phyloP scores from a whole-genome alignment of 2,329 filamentous ascomycete species.

The Rhynchosporium graminicola region DNA sequence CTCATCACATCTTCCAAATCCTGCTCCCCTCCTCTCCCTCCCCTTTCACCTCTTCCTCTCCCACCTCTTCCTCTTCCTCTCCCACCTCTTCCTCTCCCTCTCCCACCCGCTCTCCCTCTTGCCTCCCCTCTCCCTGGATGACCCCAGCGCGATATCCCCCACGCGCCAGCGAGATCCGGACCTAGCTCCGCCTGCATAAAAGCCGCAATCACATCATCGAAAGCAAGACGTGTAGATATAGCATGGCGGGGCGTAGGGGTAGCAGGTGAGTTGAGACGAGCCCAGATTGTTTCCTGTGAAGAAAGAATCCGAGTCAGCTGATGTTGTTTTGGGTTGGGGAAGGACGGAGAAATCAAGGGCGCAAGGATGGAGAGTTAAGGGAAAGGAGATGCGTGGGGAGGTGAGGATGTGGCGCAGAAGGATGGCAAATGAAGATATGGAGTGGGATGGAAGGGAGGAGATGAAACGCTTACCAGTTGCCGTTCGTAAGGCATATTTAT shows the following conservation, averaged over 20 bases:
- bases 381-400: not conserved
- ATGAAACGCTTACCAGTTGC: not conserved
- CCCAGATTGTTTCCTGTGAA: not conserved
- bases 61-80: no score
- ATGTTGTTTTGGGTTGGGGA: no score
- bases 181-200: slow-evolving; percentile 16
- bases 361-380: not conserved
- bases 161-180: not conserved
- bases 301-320: no score
- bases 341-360: no score
- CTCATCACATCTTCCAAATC: not conserved
- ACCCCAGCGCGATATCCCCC: no score
- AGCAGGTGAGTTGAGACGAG: not conserved
- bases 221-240: not conserved
- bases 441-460: not conserved
- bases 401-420: no score
- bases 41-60: no score
- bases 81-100: no score
- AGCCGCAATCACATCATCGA: slow-evolving; percentile 8
- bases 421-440: not conserved
- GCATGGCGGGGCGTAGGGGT: not conserved
- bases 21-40: not conserved
- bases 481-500: slow-evolving; percentile 1
- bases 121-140: no score
- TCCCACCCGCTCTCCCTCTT: no score